These are phyloP conservation scores for Dendrocalamus latiflorus DNA, from an alignment of 202 grass and related monocot species.

Conservation along the genomic window DNA sequence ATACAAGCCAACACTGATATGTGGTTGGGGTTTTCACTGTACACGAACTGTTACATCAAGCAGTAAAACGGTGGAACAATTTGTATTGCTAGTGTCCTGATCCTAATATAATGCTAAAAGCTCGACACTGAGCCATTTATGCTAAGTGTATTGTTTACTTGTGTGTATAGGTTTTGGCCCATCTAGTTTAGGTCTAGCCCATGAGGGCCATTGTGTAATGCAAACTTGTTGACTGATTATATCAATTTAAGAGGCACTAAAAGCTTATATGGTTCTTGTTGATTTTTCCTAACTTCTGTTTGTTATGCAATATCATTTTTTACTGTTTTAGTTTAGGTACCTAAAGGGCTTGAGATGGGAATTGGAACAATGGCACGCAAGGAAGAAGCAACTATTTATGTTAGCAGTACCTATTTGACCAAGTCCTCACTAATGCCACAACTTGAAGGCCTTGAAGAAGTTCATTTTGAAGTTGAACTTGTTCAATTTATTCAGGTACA, in stretches of 20 bases:
- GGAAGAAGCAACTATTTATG: constrained; percentile 86
- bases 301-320: constrained; percentile 29
- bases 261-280: constrained; percentile 14
- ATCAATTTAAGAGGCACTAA: not conserved
- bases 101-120: not conserved
- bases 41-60: not conserved
- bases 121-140: not conserved
- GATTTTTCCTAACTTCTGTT: constrained; percentile 17
- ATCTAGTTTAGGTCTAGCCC: not conserved
- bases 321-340: constrained; percentile 69
- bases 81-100: not conserved
- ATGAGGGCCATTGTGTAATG: not conserved
- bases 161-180: not conserved
- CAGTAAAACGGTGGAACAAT: not conserved
- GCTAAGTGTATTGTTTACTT: not conserved
- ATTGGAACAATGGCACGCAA: constrained; percentile 76
- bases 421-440: constrained; percentile 69
- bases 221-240: not conserved
- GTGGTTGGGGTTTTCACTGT: not conserved
- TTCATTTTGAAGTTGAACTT: constrained; percentile 83
- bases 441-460: constrained; percentile 70
- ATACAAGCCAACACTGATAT: not conserved
- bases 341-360: constrained; percentile 96
- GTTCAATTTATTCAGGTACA: constrained; percentile 87
- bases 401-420: constrained; percentile 69